These are phyloP conservation scores for Nigrospora sphaerica DNA, from an alignment of 2,329 filamentous ascomycete genomes.

Conservation along the genomic window DNA sequence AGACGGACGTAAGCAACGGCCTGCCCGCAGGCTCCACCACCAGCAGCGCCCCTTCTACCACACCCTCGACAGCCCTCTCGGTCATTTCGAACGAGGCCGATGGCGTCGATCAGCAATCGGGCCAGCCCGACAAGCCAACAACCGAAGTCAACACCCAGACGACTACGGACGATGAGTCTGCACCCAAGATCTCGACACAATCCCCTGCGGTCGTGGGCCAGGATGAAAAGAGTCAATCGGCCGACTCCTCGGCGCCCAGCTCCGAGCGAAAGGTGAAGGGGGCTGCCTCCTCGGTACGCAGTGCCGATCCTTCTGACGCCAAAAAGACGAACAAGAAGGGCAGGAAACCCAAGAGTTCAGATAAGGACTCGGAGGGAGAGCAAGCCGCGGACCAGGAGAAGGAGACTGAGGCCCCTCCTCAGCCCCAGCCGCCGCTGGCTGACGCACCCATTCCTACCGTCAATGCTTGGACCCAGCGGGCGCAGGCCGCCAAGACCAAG, in stretches of 20 bases:
- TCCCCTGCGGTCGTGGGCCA: constrained; percentile 8
- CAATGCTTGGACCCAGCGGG: constrained; percentile 82
- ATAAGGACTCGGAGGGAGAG: constrained; percentile 47
- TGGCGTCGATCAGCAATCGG: constrained; percentile 14
- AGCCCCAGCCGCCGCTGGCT: constrained; percentile 57
- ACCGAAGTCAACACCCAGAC: constrained; percentile 3
- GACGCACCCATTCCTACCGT: constrained; percentile 78
- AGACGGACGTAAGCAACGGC: constrained; percentile 14
- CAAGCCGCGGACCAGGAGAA: constrained; percentile 47
- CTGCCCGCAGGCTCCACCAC: constrained; percentile 25
- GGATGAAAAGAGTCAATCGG: constrained; percentile 9
- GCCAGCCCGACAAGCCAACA: constrained; percentile 15
- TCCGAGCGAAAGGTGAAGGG: constrained; percentile 42
- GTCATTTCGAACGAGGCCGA: constrained; percentile 26
- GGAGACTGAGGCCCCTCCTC: constrained; percentile 38
- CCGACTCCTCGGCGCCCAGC: constrained; percentile 20
- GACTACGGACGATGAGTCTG: background rate
- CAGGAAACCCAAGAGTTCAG: constrained; percentile 51
- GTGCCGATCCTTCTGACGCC: constrained; percentile 59
- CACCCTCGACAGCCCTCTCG: constrained; percentile 24
- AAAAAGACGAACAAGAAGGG: constrained; percentile 51
- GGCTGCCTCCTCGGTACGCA: constrained; percentile 49
- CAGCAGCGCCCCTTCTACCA: constrained; percentile 25
- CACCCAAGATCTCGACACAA: constrained; percentile 5
- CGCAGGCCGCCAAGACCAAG: constrained; percentile 47